These are phyloP conservation scores for Penicillium arizonense DNA, from an alignment of 495 filamentous ascomycete genomes.

Conservation along the genomic window DNA sequence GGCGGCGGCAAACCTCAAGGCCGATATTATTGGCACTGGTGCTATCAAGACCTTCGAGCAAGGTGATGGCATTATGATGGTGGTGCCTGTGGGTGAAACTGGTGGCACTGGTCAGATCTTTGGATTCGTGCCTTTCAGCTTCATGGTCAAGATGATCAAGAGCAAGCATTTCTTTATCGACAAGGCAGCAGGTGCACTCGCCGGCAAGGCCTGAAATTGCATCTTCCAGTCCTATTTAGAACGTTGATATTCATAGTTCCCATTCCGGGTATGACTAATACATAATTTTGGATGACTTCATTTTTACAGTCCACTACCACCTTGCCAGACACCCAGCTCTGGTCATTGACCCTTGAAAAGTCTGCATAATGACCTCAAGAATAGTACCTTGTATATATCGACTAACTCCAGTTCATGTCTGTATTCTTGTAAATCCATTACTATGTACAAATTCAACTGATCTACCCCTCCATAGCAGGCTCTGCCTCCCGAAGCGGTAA, in stretches of 20 bases:
- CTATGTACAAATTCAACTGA: too few relatives aligned
- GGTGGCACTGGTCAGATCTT: conserved; percentile 52
- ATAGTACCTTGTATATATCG: too few relatives aligned
- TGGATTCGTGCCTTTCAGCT: conserved; percentile 38
- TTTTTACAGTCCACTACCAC: too few relatives aligned
- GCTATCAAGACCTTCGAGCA: conserved; percentile 25
- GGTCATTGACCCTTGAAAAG: too few relatives aligned
- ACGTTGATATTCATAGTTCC: background rate
- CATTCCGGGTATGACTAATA: background rate
- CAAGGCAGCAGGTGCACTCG: conserved; percentile 21
- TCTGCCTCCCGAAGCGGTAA: background rate
- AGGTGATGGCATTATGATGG: conserved; percentile 27
- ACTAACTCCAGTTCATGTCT: too few relatives aligned
- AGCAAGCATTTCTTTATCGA: conserved; percentile 37
- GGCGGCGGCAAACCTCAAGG: conserved; percentile 34
- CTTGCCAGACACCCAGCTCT: too few relatives aligned
- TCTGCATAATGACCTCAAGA: too few relatives aligned
- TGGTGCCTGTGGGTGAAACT: conserved; percentile 43
- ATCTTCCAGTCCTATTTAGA: background rate
- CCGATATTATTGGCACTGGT: conserved; percentile 23
- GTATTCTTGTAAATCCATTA: too few relatives aligned
- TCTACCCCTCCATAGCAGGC: background rate
- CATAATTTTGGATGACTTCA: background rate
- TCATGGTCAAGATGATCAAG: conserved; percentile 48
- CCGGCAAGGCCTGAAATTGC: conserved; percentile 11